Percentiles rank a stretch among this genome's conserved stretches.
These are phyloP conservation scores for Dorcoceras hygrometricum DNA, from an alignment of 257 asterid species.

Conservation along the genomic window DNA sequence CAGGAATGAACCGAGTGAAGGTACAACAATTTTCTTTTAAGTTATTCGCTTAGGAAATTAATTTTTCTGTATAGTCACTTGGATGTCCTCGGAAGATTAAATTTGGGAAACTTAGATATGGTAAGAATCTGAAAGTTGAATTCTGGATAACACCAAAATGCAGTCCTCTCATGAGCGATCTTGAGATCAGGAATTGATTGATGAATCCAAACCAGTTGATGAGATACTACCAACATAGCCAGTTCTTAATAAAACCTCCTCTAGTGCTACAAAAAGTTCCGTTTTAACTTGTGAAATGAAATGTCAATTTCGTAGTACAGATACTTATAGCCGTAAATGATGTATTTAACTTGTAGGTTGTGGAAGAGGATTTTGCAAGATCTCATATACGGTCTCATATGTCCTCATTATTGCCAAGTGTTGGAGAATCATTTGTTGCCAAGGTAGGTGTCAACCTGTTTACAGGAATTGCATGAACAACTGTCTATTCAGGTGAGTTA, in stretches of 20 bases:
- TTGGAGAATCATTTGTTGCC: conserved; percentile 40
- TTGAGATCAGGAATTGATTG: not conserved
- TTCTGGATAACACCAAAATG: not conserved
- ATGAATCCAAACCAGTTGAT: not conserved
- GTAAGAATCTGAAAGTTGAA: not conserved
- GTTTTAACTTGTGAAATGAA: not conserved
- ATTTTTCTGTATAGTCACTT: not conserved
- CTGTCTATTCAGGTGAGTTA: not conserved
- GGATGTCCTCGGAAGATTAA: not conserved
- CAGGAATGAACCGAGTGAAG: conserved; percentile 51
- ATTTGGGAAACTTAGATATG: not conserved
- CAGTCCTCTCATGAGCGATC: not conserved
- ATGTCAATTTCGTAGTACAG: not conserved
- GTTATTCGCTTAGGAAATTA: not conserved
- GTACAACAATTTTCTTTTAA: conserved; percentile 28
- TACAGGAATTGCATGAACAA: not conserved
- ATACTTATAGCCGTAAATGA: not conserved
- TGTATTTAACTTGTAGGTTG: conserved; percentile 44
- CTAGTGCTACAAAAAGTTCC: not conserved
- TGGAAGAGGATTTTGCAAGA: conserved; percentile 86
- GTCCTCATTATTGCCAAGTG: conserved; percentile 44
- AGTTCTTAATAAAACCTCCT: not conserved
- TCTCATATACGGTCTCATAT: conserved; percentile 72
- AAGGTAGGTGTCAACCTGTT: conserved; percentile 44
- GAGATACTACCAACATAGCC: not conserved